phyloP scores from a whole-genome alignment of 768 basidiomycete genomes.

The Tylopilus vinaceipallidus region DNA sequence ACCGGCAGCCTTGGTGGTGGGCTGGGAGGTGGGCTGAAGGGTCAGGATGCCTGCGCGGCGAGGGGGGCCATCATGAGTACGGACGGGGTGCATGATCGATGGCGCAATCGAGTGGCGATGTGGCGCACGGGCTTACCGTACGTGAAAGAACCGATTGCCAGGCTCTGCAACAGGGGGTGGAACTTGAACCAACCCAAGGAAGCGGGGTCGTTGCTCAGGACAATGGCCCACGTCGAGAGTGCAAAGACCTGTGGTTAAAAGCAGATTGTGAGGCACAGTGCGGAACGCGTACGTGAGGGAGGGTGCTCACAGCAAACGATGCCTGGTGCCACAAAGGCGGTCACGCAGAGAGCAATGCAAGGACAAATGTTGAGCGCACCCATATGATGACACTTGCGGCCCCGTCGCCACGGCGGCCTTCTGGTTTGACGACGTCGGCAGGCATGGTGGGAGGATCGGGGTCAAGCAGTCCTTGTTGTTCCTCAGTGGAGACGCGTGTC shows the following conservation, averaged over 20 bases:
- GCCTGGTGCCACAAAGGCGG: slow-evolving; percentile 2
- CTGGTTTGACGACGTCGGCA: slow-evolving; percentile 31
- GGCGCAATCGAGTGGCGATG: neutral
- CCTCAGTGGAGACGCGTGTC: neutral
- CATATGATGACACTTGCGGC: slow-evolving; percentile 34
- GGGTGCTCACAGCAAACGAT: slow-evolving; percentile 18
- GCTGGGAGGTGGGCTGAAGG: slow-evolving; percentile 69
- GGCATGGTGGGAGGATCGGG: slow-evolving; percentile 16
- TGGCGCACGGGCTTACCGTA: slow-evolving; percentile 46
- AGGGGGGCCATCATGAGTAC: neutral
- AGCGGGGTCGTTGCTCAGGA: slow-evolving; percentile 45
- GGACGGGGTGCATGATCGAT: neutral
- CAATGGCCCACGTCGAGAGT: slow-evolving; percentile 42
- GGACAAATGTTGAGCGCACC: slow-evolving; percentile 30
- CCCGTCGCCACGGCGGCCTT: slow-evolving; percentile 39
- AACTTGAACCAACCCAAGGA: slow-evolving; percentile 59
- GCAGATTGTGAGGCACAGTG: slow-evolving; percentile 1
- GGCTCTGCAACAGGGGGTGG: slow-evolving; percentile 62
- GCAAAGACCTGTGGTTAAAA: slow-evolving; percentile 37
- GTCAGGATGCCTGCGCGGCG: slow-evolving; percentile 61
- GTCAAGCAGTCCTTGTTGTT: slow-evolving; percentile 18
- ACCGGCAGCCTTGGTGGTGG: slow-evolving; percentile 63
- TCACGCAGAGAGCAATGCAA: neutral
- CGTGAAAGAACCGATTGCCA: slow-evolving; percentile 54
- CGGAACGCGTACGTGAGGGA: neutral